These are phyloP conservation scores for Neoboletus brunneissimus DNA, from an alignment of 768 basidiomycete species.

Conservation along the genomic window DNA sequence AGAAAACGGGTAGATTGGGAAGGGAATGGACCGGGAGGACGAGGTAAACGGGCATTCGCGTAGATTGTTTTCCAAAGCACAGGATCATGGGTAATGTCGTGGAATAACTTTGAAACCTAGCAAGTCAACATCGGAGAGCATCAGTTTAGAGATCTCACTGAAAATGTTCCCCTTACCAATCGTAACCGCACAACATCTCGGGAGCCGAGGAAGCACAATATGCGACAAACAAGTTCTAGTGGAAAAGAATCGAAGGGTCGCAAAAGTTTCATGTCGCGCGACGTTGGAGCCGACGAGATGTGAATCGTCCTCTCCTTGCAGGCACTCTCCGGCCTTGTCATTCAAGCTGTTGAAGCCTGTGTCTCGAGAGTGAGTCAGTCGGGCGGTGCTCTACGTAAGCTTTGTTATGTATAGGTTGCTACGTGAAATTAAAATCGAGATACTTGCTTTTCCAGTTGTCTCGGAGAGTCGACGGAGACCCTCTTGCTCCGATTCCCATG, in stretches of 20 bases:
- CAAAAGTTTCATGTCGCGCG: background rate
- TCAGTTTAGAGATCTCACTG: background rate
- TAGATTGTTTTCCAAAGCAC: conserved; percentile 11
- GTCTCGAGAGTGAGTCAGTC: background rate
- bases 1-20: conserved; percentile 5
- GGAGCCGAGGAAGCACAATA: background rate
- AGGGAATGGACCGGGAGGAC: conserved; percentile 9
- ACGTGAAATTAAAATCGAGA: background rate
- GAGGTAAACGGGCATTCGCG: background rate
- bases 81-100: background rate
- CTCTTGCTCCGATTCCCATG: background rate
- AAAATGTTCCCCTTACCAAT: background rate
- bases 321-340: background rate
- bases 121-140: background rate
- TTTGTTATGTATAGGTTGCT: background rate
- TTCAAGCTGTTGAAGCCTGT: background rate
- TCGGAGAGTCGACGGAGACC: background rate
- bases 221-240: background rate
- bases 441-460: background rate
- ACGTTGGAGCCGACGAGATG: background rate
- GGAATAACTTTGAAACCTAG: conserved; percentile 8
- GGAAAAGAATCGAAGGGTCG: background rate
- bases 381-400: background rate
- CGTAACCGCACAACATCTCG: background rate
- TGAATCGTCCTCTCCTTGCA: background rate